Conservation (phyloP, 225 moss, liverwort and hornwort species). For the Antitrichia curtipendula region DNA sequence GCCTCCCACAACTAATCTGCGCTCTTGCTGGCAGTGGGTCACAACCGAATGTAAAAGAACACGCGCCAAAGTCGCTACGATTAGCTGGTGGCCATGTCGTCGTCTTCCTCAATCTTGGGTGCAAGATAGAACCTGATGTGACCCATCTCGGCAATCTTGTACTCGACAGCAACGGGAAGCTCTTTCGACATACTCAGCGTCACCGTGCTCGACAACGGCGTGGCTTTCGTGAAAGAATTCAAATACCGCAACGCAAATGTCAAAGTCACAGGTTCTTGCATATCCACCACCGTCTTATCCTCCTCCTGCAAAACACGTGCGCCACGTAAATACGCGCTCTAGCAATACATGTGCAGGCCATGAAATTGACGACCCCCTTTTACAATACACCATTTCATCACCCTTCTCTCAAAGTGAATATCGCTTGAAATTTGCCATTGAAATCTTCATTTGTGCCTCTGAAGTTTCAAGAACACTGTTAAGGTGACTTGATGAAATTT, state of each 20-base stretch:
- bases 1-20: neutral
- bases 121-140: constrained; percentile 81
- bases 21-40: neutral
- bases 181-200: constrained; percentile 97
- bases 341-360: too few species aligned
- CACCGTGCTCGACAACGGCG: constrained; percentile 67
- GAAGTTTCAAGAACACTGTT: too few species aligned
- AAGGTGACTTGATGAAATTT: neutral
- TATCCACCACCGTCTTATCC: constrained; percentile 77
- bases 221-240: constrained; percentile 93
- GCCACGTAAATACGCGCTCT: neutral
- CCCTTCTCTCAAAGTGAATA: neutral
- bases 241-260: constrained; percentile 85
- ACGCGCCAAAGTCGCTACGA: too few species aligned
- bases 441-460: too few species aligned
- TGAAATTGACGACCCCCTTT: too few species aligned
- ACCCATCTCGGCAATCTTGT: constrained; percentile 95
- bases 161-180: constrained; percentile 88
- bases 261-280: constrained; percentile 85
- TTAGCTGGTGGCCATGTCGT: constrained; percentile 35
- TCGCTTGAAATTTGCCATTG: neutral
- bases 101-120: constrained; percentile 95
- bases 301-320: constrained; percentile 30
- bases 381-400: neutral
- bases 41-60: neutral